A percentile compares a stretch with the other conserved stretches of the same genome.
phyloP scores from a whole-genome alignment of 176 grass and related monocot genomes.

The Hordeum vulgare region DNA sequence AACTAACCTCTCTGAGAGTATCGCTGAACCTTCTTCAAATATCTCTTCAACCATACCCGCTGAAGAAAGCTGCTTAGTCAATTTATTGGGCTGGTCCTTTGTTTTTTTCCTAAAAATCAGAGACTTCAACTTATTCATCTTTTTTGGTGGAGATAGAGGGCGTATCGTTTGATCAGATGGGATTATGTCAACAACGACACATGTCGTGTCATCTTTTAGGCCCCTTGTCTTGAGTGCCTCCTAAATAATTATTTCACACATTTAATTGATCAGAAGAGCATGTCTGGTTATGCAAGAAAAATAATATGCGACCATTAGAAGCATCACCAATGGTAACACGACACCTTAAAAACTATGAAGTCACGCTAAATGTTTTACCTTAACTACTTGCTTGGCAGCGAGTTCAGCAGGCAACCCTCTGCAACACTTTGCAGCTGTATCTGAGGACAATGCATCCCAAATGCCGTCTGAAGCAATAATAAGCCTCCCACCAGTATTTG shows the following conservation, averaged over 20 bases:
- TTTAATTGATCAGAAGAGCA: not conserved
- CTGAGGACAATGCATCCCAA: constrained; percentile 90
- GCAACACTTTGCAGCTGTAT: constrained; percentile 80
- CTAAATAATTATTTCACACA: constrained; percentile 37
- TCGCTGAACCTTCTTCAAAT: constrained; percentile 97
- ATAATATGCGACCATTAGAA: constrained; percentile 12
- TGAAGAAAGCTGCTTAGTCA: constrained; percentile 67
- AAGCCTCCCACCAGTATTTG: constrained; percentile 82
- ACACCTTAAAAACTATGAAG: not conserved
- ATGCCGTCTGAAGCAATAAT: constrained; percentile 98
- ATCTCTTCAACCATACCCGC: constrained; percentile 70
- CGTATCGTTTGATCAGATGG: constrained; percentile 56
- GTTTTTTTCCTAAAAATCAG: constrained; percentile 67
- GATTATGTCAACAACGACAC: constrained; percentile 92
- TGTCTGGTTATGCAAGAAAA: not conserved
- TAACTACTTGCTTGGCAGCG: constrained; percentile 89
- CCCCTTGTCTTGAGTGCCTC: constrained; percentile 91
- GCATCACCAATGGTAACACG: not conserved
- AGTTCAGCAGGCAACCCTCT: constrained; percentile 91
- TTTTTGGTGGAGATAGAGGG: constrained; percentile 67
- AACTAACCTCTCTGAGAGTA: constrained; percentile 81
- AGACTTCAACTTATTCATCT: constrained; percentile 75
- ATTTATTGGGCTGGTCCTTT: constrained; percentile 59
- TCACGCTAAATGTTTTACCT: constrained; percentile 37
- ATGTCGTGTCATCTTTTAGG: constrained; percentile 93